Base-by-base conservation (phyloP, 331 rosid species). In the Cydonia oblonga region DNA sequence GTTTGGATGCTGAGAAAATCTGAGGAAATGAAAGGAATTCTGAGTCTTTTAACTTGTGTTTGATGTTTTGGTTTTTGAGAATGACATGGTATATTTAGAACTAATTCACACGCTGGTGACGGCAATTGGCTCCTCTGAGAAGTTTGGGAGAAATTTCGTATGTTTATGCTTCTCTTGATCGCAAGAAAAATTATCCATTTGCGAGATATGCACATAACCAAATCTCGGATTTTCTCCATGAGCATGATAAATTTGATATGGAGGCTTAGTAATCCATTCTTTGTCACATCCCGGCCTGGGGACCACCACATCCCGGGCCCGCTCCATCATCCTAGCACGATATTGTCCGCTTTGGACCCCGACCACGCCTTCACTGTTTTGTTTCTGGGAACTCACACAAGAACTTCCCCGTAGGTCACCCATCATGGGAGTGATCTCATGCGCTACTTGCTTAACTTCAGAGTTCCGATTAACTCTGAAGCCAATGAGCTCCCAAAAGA, bases 1-100 rank as follows among this genome's bases (percentile, higher is more conserved):
- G 70, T 72, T 75, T 76, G 86, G 73, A 59, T 60, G 70, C 63
- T 51, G 69, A 60, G 46, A 76, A 64, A 20, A 68, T 40, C 19
- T 29, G 24, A 54, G 69, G 67, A 67, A 53, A 16, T 49, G 54
- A 49, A 38, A 3, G 61, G 53, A 18, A 61, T 33, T 49, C 20
- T 2, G 14, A 7, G 23, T 60, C 2, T 24, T n/a, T 58, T 30
- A 15, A 25, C n/a, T 5, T 38, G 19, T 58, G 67, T 18, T 58
- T 18, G 57, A 38, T 71, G 40, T 58, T 56, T 9, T 70, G 53
- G 66, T 0, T 22, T 33, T 49, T 70, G 74, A 6, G 26, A 13
- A 16, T 22, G 65, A 33, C 35, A 57, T 70, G 64, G 42, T 13
- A 7, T 46, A 64, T 10, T 33, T 32, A 23, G 15, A 69, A 3